Conservation (phyloP, 164 flowering plant species). For the Cinnamomum micranthum region DNA sequence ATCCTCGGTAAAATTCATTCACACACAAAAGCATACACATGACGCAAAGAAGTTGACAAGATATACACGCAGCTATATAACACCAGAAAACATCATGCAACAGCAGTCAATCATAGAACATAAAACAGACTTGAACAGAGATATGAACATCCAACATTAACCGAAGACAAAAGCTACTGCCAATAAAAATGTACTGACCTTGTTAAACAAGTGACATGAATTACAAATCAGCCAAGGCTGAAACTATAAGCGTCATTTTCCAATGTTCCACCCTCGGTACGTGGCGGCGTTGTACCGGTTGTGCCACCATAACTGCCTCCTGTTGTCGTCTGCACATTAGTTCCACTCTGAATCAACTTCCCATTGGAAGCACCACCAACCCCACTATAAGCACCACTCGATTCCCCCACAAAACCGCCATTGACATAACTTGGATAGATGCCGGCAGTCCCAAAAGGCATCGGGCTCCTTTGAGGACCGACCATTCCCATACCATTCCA, state of each 20-base stretch:
- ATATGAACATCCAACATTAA: slow-evolving; percentile 7
- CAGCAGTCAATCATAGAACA: slow-evolving; percentile 1
- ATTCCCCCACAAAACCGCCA: slow-evolving; percentile 24
- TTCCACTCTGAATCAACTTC: slow-evolving; percentile 24
- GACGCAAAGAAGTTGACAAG: not conserved
- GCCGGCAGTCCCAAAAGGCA: slow-evolving; percentile 7
- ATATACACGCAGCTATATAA: slow-evolving; percentile 17
- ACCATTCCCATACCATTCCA: slow-evolving; percentile 16
- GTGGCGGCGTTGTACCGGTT: slow-evolving; percentile 12
- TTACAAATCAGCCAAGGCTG: slow-evolving; percentile 14
- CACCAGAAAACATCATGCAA: slow-evolving; percentile 13
- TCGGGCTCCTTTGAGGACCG: slow-evolving; percentile 10
- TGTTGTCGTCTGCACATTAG: slow-evolving; percentile 15
- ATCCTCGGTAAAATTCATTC: no score
- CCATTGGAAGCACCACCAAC: slow-evolving; percentile 20
- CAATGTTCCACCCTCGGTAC: slow-evolving; percentile 19
- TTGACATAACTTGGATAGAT: slow-evolving; percentile 32
- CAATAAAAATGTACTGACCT: slow-evolving; percentile 19
- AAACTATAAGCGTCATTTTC: slow-evolving; percentile 24
- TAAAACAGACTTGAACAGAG: slow-evolving; percentile 7
- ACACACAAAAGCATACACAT: not conserved
- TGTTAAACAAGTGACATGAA: slow-evolving; percentile 13
- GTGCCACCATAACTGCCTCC: not conserved
- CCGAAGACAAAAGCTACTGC: slow-evolving; percentile 11
- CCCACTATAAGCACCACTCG: slow-evolving; percentile 23